phyloP scores from a whole-genome alignment of 192 early-diverging fungal genomes.

The Backusella westeae region DNA sequence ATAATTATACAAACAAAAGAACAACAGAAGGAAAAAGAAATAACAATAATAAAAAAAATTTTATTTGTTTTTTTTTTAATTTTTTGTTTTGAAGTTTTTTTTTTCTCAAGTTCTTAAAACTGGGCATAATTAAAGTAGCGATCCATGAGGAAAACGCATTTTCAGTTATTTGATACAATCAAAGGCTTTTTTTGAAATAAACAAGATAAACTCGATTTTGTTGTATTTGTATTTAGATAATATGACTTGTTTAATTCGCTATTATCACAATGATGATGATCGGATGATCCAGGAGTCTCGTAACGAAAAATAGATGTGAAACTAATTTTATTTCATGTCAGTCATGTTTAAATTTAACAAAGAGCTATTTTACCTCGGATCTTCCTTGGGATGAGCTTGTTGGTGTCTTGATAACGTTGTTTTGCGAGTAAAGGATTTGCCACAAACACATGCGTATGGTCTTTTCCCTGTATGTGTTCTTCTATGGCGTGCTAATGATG shows the following conservation, averaged over 20 bases:
- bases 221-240: background rate
- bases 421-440: conserved; percentile 68
- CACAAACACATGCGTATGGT: conserved; percentile 52
- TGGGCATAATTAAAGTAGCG: background rate
- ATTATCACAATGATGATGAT: conserved; percentile 1
- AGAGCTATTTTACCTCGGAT: background rate
- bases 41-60: background rate
- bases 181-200: conserved; percentile 6
- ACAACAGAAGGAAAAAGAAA: background rate
- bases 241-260: conserved; percentile 12
- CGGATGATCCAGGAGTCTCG: conserved; percentile 9
- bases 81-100: conserved; percentile 1
- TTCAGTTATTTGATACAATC: background rate
- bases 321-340: background rate
- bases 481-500: conserved; percentile 22
- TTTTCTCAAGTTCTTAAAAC: background rate
- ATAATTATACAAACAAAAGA: background rate
- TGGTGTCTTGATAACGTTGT: conserved; percentile 65
- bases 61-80: conserved; percentile 10
- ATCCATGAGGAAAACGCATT: background rate
- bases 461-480: conserved; percentile 25
- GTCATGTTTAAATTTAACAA: background rate
- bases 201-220: background rate
- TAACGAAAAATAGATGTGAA: conserved; percentile 8
- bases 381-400: conserved; percentile 34